These are phyloP conservation scores for Fusarium guadeloupense DNA, from an alignment of 2,329 filamentous ascomycete species.

Conservation along the genomic window DNA sequence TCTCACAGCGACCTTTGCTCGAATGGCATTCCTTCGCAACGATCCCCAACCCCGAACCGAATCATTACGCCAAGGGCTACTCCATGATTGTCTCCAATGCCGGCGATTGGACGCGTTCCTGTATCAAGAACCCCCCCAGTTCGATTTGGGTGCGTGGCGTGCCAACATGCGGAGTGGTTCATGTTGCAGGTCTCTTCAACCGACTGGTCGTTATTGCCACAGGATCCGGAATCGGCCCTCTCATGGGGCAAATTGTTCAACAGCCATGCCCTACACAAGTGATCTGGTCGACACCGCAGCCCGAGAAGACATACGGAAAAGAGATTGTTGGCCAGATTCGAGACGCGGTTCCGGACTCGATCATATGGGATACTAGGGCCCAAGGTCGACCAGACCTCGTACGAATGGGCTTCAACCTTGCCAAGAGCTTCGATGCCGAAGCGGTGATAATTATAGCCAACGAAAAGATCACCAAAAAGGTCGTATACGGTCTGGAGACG, in stretches of 20 bases:
- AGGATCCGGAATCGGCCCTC: slow-evolving; percentile 77
- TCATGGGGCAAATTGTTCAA: slow-evolving; percentile 66
- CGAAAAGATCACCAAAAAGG: slow-evolving; percentile 70
- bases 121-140: slow-evolving; percentile 69
- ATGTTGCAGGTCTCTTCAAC: slow-evolving; percentile 72
- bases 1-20: slow-evolving; percentile 69
- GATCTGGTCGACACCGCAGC: slow-evolving; percentile 73
- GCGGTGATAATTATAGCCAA: slow-evolving; percentile 80
- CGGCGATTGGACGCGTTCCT: slow-evolving; percentile 76
- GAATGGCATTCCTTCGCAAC: slow-evolving; percentile 84
- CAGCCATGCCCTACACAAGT: slow-evolving; percentile 64
- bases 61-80: slow-evolving; percentile 58
- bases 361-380: slow-evolving; percentile 72
- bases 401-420: slow-evolving; percentile 61
- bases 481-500: slow-evolving; percentile 74
- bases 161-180: slow-evolving; percentile 73
- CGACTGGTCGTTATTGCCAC: slow-evolving; percentile 74
- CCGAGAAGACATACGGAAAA: slow-evolving; percentile 69
- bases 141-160: slow-evolving; percentile 74
- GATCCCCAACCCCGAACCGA: slow-evolving; percentile 65
- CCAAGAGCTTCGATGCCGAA: slow-evolving; percentile 67
- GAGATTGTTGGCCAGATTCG: slow-evolving; percentile 65
- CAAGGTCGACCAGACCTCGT: slow-evolving; percentile 68
- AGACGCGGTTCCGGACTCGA: slow-evolving; percentile 66
- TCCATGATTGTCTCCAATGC: slow-evolving; percentile 77